phyloP scores from a whole-genome alignment of 2,329 filamentous ascomycete genomes.

The Dendrostoma leiphaemia region DNA sequence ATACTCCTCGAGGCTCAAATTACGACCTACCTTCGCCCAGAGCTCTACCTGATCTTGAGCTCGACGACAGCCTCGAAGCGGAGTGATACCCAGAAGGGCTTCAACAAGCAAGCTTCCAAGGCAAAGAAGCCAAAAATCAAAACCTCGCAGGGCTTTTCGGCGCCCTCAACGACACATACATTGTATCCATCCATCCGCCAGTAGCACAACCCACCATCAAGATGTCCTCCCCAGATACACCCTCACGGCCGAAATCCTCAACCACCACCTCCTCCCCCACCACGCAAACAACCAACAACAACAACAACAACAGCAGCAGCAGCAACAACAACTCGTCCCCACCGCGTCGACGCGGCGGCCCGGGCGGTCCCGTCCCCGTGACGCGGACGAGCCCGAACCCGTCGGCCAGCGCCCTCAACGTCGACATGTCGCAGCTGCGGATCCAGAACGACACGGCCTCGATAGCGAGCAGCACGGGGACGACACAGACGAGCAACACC shows the following conservation, averaged over 20 bases:
- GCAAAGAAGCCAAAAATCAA: not conserved
- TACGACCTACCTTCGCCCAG: not conserved
- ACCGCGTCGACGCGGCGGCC: not conserved
- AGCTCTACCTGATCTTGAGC: not conserved
- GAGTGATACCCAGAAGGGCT: no score
- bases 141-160: not conserved
- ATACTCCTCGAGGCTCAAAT: not conserved
- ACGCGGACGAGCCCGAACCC: not conserved
- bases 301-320: not conserved
- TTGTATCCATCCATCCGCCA: not conserved
- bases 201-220: not conserved
- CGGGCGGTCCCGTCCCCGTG: not conserved
- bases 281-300: no score
- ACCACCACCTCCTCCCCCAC: constrained; percentile 1
- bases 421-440: constrained; percentile 9
- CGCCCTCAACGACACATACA: not conserved
- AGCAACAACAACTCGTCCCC: not conserved
- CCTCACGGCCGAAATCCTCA: constrained; percentile 1
- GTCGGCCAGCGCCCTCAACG: not conserved
- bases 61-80: not conserved
- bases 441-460: constrained; percentile 13
- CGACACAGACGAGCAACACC: not conserved
- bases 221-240: constrained; percentile 5
- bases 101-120: not conserved
- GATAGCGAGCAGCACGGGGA: not conserved